Evolutionary conservation across 116 monocot species (phyloP).

Genomic region (Phalaenopsis hybrid): DNA sequence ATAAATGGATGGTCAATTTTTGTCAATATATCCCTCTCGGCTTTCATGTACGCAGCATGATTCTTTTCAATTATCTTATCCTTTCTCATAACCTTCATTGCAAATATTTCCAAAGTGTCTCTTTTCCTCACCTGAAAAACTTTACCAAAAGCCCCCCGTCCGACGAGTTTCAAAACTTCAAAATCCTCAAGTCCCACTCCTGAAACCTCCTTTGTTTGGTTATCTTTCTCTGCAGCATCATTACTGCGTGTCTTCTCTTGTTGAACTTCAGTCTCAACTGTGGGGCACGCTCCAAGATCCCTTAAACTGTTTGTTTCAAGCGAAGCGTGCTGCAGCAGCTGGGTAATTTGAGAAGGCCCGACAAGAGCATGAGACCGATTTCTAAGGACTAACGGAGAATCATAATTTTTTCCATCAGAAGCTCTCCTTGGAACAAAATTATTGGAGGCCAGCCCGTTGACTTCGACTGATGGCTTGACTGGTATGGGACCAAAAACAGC

Average conservation of each 20-base stretch:
- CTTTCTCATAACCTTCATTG: slow-evolving; percentile 99
- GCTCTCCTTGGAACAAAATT: slow-evolving; percentile 10
- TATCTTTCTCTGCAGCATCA: slow-evolving; percentile 13
- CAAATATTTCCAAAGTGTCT: slow-evolving; percentile 89
- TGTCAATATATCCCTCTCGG: slow-evolving; percentile 95
- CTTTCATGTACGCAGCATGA: slow-evolving; percentile 96
- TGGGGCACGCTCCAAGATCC: slow-evolving; percentile 40
- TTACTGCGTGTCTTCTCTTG: not conserved
- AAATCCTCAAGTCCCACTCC: slow-evolving; percentile 75
- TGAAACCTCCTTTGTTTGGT: slow-evolving; percentile 25
- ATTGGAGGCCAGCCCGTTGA: slow-evolving; percentile 20
- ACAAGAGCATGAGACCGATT: slow-evolving; percentile 84
- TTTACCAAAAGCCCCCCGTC: slow-evolving; percentile 98
- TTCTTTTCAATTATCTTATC: slow-evolving; percentile 98
- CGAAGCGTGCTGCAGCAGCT: slow-evolving; percentile 37
- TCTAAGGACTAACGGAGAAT: slow-evolving; percentile 54
- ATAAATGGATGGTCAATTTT: slow-evolving; percentile 94
- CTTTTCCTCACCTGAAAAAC: slow-evolving; percentile 95
- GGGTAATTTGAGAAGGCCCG: slow-evolving; percentile 64
- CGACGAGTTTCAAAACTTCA: slow-evolving; percentile 83
- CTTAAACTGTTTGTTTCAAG: slow-evolving; percentile 52
- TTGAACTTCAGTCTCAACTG: slow-evolving; percentile 21
- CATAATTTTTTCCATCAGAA: slow-evolving; percentile 44
- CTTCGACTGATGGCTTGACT: slow-evolving; percentile 31
- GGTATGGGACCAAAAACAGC: slow-evolving; percentile 85